Base-by-base conservation (phyloP, 176 grass and related monocot genomes). In the Thalia dealbata region DNA sequence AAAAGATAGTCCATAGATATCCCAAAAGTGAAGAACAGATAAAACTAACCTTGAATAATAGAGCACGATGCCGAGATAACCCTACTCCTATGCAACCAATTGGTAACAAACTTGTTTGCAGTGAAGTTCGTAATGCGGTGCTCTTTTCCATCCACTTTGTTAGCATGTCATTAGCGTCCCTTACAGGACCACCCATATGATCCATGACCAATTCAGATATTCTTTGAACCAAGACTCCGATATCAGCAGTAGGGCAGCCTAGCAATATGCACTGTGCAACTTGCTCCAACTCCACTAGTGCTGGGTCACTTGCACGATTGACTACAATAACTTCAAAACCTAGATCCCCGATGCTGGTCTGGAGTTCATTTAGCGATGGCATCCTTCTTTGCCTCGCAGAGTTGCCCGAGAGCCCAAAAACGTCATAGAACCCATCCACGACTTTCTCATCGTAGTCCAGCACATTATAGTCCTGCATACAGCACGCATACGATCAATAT, bases 251-350 rank as follows among this genome's bases (percentile, higher is more conserved):
- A 81, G 86, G 89, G 73, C 84, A 91, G 75, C 90, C 95, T 59
- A 99, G 69, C 22, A 82, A 62, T 64, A 86, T 90, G 83, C 95
- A 99, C 67, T 99, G 95, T 80, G 95, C 90, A 73, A 99, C 84
- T 78, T 99, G 90, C 64, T 93, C 95, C 78, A 93, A 84, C 82
- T 99, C 95, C 71, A 84, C 80, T 79, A 99, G 81, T 46, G 85
- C 84, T 43, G 81, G 64, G 67, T 99, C 95, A 78, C 93, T 91
- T 38, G 95, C 71, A 41, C 84, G 95, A 74, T 99, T 99, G 71
- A 99, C 82, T 73, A 99, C 85, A 69, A 99, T 91, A 72, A 99
- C 95, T 88, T 99, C 95, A 84, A 93, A 99, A 50, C 95, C 95
- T 29, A 99, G 85, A 78, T 99, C 95, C 0, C 95, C 95, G 46